Evolutionary conservation across 352 stramenopile species (phyloP).

Genomic region (Globisporangium perplexum): DNA sequence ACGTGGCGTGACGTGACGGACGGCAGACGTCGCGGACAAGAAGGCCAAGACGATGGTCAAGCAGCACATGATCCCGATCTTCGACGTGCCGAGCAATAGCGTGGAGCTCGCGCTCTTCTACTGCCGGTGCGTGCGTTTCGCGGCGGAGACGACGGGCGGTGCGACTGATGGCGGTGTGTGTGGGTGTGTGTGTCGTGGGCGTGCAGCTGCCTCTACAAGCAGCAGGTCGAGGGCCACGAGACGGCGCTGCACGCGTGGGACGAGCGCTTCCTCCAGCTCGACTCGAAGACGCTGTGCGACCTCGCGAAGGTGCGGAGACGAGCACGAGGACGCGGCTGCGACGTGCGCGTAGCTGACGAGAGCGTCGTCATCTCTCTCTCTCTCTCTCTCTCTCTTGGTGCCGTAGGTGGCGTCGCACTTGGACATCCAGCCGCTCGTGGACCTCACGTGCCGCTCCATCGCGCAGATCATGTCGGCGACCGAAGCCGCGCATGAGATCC

Average conservation of each 20-base stretch:
- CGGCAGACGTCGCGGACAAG: constrained; percentile 40
- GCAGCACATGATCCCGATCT: constrained; percentile 70
- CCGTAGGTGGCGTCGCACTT: constrained; percentile 60
- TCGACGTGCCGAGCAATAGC: constrained; percentile 65
- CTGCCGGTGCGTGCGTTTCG: constrained; percentile 38
- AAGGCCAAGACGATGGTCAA: constrained; percentile 44
- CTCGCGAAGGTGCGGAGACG: constrained; percentile 59
- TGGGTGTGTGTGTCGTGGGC: constrained; percentile 3
- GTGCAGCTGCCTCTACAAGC: constrained; percentile 63
- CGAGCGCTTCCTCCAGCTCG: constrained; percentile 56
- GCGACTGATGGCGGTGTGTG: background rate
- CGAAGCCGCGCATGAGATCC: constrained; percentile 63
- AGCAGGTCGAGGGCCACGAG: constrained; percentile 64
- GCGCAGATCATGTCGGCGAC: constrained; percentile 83
- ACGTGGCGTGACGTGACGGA: no score
- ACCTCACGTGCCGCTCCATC: constrained; percentile 76
- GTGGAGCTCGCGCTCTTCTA: constrained; percentile 70
- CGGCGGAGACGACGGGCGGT: background rate
- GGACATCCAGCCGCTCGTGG: constrained; percentile 76
- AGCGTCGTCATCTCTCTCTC: no score
- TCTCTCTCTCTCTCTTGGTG: background rate
- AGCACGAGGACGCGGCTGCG: no score
- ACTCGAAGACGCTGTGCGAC: constrained; percentile 76
- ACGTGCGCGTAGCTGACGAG: no score
- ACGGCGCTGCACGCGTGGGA: constrained; percentile 57